phyloP scores from a whole-genome alignment of 257 asterid species.

The Paulownia fortunei region DNA sequence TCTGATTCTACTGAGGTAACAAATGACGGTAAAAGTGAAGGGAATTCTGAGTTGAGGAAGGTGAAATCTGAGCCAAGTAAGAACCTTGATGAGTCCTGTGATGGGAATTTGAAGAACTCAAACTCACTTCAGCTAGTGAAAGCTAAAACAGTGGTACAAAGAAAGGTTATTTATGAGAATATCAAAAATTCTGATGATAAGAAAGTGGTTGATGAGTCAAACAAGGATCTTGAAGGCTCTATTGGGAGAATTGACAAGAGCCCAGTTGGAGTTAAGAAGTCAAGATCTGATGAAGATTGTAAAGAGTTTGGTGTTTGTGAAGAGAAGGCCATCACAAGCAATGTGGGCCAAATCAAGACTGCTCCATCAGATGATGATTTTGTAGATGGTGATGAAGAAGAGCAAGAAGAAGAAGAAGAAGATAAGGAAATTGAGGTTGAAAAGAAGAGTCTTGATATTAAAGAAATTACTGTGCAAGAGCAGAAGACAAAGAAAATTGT shows the following conservation, averaged over 20 bases:
- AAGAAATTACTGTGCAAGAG: constrained; percentile 44
- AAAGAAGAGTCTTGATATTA: constrained; percentile 45
- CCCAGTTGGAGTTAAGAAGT: constrained; percentile 29
- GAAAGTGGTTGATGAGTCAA: constrained; percentile 6
- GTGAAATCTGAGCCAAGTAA: constrained; percentile 40
- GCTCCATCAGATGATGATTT: constrained; percentile 33
- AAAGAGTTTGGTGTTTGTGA: constrained; percentile 53
- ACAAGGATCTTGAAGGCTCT: constrained; percentile 22
- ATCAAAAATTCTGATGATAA: constrained; percentile 17
- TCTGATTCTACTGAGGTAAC: constrained; percentile 31
- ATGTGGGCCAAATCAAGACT: constrained; percentile 40
- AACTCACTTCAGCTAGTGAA: constrained; percentile 38
- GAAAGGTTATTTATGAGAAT: constrained; percentile 19
- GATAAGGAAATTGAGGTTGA: constrained; percentile 44
- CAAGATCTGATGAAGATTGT: constrained; percentile 58
- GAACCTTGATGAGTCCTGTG: constrained; percentile 22
- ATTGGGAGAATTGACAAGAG: constrained; percentile 23
- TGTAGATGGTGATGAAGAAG: constrained; percentile 38
- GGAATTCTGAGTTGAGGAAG: constrained; percentile 25
- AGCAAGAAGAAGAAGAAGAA: constrained; percentile 36
- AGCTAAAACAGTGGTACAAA: constrained; percentile 29
- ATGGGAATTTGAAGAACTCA: constrained; percentile 20
- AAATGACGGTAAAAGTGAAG: constrained; percentile 12
- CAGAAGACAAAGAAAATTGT: constrained; percentile 43
- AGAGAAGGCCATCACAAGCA: constrained; percentile 52